These are phyloP conservation scores for Mentha longifolia DNA, from an alignment of 257 asterid genomes.

Conservation along the genomic window DNA sequence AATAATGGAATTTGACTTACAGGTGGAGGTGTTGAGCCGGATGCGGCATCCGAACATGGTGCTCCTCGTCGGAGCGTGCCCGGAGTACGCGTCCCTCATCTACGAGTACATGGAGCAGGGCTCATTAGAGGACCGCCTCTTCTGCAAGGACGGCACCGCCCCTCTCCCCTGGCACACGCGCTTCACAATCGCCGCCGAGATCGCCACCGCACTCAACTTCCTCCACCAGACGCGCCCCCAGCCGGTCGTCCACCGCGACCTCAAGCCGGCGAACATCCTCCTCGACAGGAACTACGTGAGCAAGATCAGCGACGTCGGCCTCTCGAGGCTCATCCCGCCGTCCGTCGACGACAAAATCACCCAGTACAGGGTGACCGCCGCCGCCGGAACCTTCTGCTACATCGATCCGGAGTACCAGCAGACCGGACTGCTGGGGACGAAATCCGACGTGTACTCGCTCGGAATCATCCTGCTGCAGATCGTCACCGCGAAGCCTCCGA, in stretches of 20 bases:
- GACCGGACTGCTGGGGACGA: conserved; percentile 74
- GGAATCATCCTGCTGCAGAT: conserved; percentile 71
- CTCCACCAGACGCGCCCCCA: conserved; percentile 54
- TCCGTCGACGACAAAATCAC: conserved; percentile 47
- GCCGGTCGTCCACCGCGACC: conserved; percentile 61
- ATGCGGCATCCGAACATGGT: conserved; percentile 67
- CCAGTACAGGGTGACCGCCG: conserved; percentile 73
- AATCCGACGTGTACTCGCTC: conserved; percentile 77
- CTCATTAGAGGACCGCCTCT: conserved; percentile 51
- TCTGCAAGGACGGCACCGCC: conserved; percentile 38
- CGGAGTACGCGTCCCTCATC: conserved; percentile 51
- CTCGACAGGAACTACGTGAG: conserved; percentile 69
- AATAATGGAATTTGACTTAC: background rate
- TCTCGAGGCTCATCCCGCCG: conserved; percentile 72
- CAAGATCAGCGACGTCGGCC: conserved; percentile 87
- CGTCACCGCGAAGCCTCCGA: conserved; percentile 71
- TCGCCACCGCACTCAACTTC: conserved; percentile 52
- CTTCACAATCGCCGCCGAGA: conserved; percentile 52
- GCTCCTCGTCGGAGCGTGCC: conserved; percentile 59
- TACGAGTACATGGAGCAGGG: conserved; percentile 65
- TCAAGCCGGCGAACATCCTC: conserved; percentile 69
- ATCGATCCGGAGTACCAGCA: conserved; percentile 95
- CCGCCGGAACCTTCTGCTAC: conserved; percentile 93
- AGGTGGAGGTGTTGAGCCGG: conserved; percentile 57
- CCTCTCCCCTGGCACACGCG: conserved; percentile 53